Percentiles rank a stretch among this genome's conserved stretches.
These are phyloP conservation scores for Cavenderia fasciculata DNA, from an alignment of 78 protist species.

Conservation along the genomic window DNA sequence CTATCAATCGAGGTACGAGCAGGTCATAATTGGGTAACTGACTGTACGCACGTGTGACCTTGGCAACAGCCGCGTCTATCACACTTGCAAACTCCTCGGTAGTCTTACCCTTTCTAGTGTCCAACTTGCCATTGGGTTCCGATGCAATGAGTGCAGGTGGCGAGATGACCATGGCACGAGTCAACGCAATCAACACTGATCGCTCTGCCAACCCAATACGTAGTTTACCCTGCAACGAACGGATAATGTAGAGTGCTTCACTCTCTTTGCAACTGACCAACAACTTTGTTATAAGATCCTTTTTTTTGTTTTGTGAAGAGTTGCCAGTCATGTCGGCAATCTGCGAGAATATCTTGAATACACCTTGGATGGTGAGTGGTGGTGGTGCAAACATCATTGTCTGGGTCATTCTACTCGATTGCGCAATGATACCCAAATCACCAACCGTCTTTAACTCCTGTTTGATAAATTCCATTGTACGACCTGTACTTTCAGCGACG, in stretches of 20 bases:
- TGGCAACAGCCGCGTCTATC: neutral
- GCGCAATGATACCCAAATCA: slow-evolving; percentile 94
- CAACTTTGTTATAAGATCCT: slow-evolving; percentile 77
- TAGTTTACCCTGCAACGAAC: slow-evolving; percentile 90
- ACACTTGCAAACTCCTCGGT: slow-evolving; percentile 47
- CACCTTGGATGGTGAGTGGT: slow-evolving; percentile 79
- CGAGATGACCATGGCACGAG: slow-evolving; percentile 86
- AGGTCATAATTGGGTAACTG: slow-evolving; percentile 89
- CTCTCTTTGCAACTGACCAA: slow-evolving; percentile 81
- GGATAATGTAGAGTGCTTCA: slow-evolving; percentile 84
- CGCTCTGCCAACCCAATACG: slow-evolving; percentile 96
- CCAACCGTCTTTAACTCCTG: slow-evolving; percentile 79
- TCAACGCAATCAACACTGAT: slow-evolving; percentile 94
- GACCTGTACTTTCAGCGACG: slow-evolving; percentile 88
- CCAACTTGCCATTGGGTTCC: neutral
- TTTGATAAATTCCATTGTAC: slow-evolving; percentile 57
- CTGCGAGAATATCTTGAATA: slow-evolving; percentile 26
- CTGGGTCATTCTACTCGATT: slow-evolving; percentile 24
- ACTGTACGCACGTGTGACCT: slow-evolving; percentile 58
- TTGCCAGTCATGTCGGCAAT: slow-evolving; percentile 81
- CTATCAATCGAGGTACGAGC: slow-evolving; percentile 80
- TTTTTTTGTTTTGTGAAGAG: slow-evolving; percentile 60
- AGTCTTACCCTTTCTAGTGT: slow-evolving; percentile 11
- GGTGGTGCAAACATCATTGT: slow-evolving; percentile 51
- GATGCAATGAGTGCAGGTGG: slow-evolving; percentile 3